Base-by-base conservation (phyloP, 768 basidiomycete genomes). In the Boletus rubroflammeus region DNA sequence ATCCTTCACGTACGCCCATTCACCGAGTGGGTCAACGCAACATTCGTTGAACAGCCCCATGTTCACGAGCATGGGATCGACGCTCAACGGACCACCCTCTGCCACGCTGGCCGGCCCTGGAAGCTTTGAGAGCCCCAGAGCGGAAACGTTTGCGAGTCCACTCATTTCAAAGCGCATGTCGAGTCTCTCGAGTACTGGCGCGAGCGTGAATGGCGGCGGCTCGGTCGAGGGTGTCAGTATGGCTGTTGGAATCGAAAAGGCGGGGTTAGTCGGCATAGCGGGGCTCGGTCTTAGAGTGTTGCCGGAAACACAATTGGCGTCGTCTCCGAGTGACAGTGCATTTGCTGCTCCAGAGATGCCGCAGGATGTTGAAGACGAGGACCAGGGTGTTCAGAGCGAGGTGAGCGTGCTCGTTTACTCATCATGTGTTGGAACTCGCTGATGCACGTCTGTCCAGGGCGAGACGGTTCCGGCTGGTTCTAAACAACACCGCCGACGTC, bases 301-400 rank as follows among this genome's bases (percentile, higher is more conserved):
- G 23, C 23, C 23, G 23, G 23, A 25, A 25, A 25, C 60, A 2
- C 79, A 81, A 9, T 64, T 86, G 50, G 67, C 70, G 9, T 64
- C 83, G 21, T 86, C 86, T 1, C 83, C 86, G 0, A 86, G 83
- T 54, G 88, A 88, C 55, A 72, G 78, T 17, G 78, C 79, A 7
- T 68, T 88, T 19, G 78, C 76, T 38, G 26, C 15, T 10, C 47
- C 55, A n/a, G 72, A 72, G 13, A 63, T 64, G 32, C 58, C 67
- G 6, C 69, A 72, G 23, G 65, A 66, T 29, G 61, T 61, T 5
- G 67, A 55, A 29, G 73, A 72, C 5, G 84, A 84, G 13, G 86
- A 88, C 56, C 65, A 82, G 62, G 68, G 73, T 62, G 77, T 69
- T 43, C 72, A 86, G 68, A 90, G 88, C 66, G 90, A 92, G 66